Evolutionary conservation across 1,284 basidiomycete species (phyloP), one percentile per base, ranked within the genome.

Genomic region (Peniophora sp.): DNA sequence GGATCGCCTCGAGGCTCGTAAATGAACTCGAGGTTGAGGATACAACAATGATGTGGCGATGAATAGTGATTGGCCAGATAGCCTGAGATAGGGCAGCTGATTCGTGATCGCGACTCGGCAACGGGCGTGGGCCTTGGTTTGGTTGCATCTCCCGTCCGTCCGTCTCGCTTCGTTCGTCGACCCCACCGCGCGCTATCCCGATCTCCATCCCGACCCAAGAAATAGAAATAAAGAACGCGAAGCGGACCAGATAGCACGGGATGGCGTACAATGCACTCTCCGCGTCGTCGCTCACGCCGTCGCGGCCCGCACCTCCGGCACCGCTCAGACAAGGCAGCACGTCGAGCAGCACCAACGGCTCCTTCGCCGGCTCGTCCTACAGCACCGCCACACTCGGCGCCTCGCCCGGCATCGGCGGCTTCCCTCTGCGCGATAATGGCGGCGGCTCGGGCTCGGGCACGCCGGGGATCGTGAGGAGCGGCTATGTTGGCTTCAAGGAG

Each of bases 401-500:
- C 0, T 73, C 78, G 8, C 78, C 81, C 3, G 54, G 51, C 53
- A 86, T 90, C 57, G 88, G 88, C 48, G 87, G 80, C 41, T 85
- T 86, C 5, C 87, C 87, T 14, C 80, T 79, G 62, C 75, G 83
- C 54, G 74, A 72, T 53, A 20, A 20, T 20, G 15, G n/a, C n/a
- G n/a, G 15, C 18, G 37, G 37, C 15, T 68, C 73, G 3, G 73
- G 76, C 36, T 53, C 65, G 42, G 61, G 64, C 48, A 64, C 62
- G 57, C 59, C 64, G 6, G 65, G 75, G 45, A 68, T 87, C 49
- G 72, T 92, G 24, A 70, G 87, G 48, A 73, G 71, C 51, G 93
- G 92, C 3, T 68, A 70, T 20, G 90, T 89, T 37, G 85, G 76
- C 61, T 73, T 95, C 57, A 96, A 96, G 73, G 93, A 95, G 65